Evolutionary conservation across 306 rosid genomes (phyloP).

Genomic region (Ammopiptanthus mongolicus): DNA sequence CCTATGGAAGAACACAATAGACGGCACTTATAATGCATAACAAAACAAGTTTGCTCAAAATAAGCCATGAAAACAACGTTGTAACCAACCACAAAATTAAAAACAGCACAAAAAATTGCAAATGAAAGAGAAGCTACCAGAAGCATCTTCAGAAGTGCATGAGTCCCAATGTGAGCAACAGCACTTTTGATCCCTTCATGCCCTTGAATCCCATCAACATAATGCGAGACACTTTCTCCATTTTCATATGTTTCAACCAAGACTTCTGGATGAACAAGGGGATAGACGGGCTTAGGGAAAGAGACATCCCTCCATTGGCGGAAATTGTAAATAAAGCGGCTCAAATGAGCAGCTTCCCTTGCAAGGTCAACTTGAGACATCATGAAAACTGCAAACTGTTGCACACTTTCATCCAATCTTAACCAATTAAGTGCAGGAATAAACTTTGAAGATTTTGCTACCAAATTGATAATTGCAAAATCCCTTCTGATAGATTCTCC

Average conservation of each 20-base stretch:
- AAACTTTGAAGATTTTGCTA: conserved; percentile 60
- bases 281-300: conserved; percentile 82
- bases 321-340: conserved; percentile 82
- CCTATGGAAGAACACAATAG: too few relatives aligned
- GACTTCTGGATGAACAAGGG: conserved; percentile 88
- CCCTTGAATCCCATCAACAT: conserved; percentile 74
- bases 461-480: conserved; percentile 62
- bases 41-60: not conserved
- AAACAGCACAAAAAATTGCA: not conserved
- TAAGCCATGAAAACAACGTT: not conserved
- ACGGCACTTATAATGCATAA: too few relatives aligned
- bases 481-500: conserved; percentile 88
- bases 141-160: conserved; percentile 87
- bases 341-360: conserved; percentile 88
- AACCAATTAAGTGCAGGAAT: conserved; percentile 73
- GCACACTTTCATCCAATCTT: conserved; percentile 88
- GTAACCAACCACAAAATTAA: conserved; percentile 11
- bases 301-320: conserved; percentile 82
- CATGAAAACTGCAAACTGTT: conserved; percentile 85
- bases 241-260: conserved; percentile 82
- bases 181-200: conserved; percentile 61
- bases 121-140: conserved; percentile 45
- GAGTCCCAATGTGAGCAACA: conserved; percentile 83
- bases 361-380: conserved; percentile 96
- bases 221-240: conserved; percentile 77